Conservation (phyloP, 169 alveolate genomes). For the Cryptosporidium meleagridis region DNA sequence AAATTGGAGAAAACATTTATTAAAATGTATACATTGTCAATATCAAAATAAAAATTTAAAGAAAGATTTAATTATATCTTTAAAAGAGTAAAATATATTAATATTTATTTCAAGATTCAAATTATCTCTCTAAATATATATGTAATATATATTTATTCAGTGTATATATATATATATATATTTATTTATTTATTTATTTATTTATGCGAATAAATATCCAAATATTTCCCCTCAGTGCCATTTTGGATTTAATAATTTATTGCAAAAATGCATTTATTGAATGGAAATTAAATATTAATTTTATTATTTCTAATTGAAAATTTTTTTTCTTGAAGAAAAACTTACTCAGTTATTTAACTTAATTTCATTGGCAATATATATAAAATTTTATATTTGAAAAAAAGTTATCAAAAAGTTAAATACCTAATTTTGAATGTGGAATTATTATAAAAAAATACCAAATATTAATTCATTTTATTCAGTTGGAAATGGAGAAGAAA, state of each 20-base stretch:
- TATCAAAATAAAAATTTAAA: slow-evolving; percentile 1
- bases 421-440: slow-evolving; percentile 15
- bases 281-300: background rate
- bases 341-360: no score
- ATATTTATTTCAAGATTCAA: background rate
- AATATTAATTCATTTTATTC: background rate
- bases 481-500: background rate
- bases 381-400: background rate
- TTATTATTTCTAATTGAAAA: background rate
- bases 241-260: background rate
- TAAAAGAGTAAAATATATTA: background rate
- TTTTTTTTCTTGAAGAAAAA: no score
- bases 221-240: slow-evolving; percentile 3
- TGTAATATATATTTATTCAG: no score
- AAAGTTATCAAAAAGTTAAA: no score
- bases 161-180: no score
- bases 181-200: no score
- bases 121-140: no score
- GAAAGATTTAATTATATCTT: background rate
- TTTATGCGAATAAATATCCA: background rate
- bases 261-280: slow-evolving; percentile 9
- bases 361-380: no score
- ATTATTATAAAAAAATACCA: background rate
- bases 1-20: slow-evolving; percentile 39
- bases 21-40: slow-evolving; percentile 55